phyloP scores from a whole-genome alignment of 2,329 filamentous ascomycete species.

The Magnaporthiopsis incrustans region DNA sequence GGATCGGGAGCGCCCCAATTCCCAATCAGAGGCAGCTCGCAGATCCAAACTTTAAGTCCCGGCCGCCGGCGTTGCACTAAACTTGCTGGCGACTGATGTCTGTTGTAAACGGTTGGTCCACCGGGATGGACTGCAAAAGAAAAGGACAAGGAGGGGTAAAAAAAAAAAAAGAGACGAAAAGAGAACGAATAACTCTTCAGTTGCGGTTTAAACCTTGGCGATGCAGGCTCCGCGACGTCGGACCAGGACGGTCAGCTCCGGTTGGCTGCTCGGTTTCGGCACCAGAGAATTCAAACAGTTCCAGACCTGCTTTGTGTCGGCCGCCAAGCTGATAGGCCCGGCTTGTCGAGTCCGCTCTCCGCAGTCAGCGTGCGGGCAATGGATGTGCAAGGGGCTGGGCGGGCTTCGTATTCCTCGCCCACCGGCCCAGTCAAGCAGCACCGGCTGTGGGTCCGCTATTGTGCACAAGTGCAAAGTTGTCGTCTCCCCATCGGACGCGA shows the following conservation, averaged over 20 bases:
- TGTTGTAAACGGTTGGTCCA: too few species aligned
- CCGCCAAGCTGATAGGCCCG: background rate
- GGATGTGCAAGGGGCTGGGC: background rate
- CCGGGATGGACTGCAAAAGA: too few species aligned
- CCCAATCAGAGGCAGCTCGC: background rate
- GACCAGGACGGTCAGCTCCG: background rate
- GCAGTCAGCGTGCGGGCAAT: background rate
- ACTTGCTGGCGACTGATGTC: too few species aligned
- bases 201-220: background rate
- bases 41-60: background rate
- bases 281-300: background rate
- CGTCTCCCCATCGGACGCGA: too few species aligned
- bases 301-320: background rate
- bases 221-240: background rate
- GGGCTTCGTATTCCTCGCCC: background rate
- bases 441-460: background rate
- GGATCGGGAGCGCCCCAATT: background rate
- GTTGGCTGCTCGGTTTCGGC: background rate
- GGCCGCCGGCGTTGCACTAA: background rate
- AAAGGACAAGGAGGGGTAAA: too few species aligned
- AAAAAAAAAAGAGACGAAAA: background rate
- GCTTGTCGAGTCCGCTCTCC: background rate
- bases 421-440: background rate
- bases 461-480: background rate
- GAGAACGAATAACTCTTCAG: background rate